Base-by-base conservation (phyloP, 169 alveolate genomes). In the Plasmodium adleri region DNA sequence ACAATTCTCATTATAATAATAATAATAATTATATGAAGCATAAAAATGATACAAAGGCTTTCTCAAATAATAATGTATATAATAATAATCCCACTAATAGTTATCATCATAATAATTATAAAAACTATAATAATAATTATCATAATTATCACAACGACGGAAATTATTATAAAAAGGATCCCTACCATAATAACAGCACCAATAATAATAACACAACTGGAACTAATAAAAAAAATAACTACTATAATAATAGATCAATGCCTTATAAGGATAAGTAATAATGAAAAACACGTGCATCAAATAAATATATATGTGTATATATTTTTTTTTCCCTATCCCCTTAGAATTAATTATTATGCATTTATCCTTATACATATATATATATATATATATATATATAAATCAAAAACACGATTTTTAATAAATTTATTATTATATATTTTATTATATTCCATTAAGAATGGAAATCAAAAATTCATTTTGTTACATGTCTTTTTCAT, bases 261-360 rank as follows among this genome's bases (percentile, higher is more conserved):
- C 89, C 89, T 10, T 78, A 78, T 58, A 78, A 78, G 39, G 76
- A 78, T 49, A 78, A 71, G 58, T 75, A 66, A 78, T 67, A 66
- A 5, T 78, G 47, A 50, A 15, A 24, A 26, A 39, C 9, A 39
- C 5, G 5, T 39, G 10, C 7, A 39, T 39, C 10, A 39, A 39
- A 39, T 39, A 39, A 39, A 39, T 39, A 39, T 39, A 39, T 39
- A 39, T 39, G 47, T 39, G 47, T 39, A 39, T 39, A 39, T 39
- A 39, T 39, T 39, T 39, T 39, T 39, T 39, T 39, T 39, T 39
- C 7, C 47, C 7, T 39, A 39, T 39, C 47, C 47, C 47, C 7
- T 39, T 39, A 39, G 47, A 39, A 39, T 39, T 39, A 39, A 39
- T 39, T 39, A 39, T 39, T 39, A 39, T 39, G 47, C 5, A 39